phyloP scores from a whole-genome alignment of 305 asterid genomes.

The Caryopteris hybrid region DNA sequence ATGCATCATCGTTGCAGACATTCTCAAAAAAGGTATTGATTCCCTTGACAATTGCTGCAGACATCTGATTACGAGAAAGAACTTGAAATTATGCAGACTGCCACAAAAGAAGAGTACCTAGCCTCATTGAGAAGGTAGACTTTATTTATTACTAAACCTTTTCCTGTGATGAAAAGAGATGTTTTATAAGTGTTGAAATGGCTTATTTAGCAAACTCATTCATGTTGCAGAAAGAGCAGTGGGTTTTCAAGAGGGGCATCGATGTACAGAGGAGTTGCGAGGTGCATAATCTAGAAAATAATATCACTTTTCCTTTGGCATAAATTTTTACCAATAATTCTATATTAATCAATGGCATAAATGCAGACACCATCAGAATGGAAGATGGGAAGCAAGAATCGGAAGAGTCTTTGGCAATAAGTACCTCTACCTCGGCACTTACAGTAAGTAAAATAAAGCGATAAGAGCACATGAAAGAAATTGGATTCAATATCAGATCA shows the following conservation, averaged over 20 bases:
- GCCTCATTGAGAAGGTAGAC: constrained; percentile 69
- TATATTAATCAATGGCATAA: not conserved
- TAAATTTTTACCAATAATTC: not conserved
- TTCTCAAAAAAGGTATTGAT: constrained; percentile 13
- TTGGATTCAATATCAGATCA: not conserved
- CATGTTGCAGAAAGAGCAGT: constrained; percentile 49
- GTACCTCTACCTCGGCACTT: constrained; percentile 73
- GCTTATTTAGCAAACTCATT: constrained; percentile 4
- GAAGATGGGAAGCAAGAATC: constrained; percentile 78
- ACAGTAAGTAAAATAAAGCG: constrained; percentile 54
- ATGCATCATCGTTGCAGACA: not conserved
- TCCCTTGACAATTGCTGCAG: constrained; percentile 32
- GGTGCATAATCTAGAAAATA: constrained; percentile 30
- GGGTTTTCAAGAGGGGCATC: constrained; percentile 77
- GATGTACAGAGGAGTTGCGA: constrained; percentile 78
- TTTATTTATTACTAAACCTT: not conserved
- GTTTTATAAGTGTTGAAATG: not conserved
- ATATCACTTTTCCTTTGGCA: not conserved
- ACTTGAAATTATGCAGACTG: constrained; percentile 55
- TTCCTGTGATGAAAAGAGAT: not conserved
- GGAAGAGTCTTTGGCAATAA: constrained; percentile 75
- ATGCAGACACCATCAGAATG: constrained; percentile 68
- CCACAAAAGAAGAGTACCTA: constrained; percentile 70
- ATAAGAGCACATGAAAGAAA: not conserved
- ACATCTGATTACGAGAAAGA: constrained; percentile 57